Conservation (phyloP, 208 protist genomes). For the Crithidia fasciculata region DNA sequence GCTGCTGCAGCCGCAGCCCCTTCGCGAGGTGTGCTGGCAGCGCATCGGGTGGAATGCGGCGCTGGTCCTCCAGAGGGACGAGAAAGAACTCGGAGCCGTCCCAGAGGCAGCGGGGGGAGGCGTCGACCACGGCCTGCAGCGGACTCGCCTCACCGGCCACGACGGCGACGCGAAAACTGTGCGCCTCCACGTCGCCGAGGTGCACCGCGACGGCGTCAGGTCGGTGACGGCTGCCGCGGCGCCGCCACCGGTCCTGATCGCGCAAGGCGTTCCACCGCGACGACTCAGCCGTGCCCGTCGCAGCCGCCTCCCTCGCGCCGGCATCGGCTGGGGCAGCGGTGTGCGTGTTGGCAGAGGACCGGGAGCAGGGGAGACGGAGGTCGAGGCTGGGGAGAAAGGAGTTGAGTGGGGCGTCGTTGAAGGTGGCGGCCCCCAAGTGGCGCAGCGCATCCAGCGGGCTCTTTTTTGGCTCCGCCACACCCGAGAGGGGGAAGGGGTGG, state of each 20-base stretch:
- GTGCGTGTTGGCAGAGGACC: neutral
- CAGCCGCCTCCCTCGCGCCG: neutral
- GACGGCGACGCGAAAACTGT: conserved; percentile 38
- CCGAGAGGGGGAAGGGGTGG: neutral
- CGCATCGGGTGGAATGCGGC: conserved; percentile 1
- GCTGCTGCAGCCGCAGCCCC: neutral
- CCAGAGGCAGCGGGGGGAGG: conserved; percentile 30
- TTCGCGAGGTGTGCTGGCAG: conserved; percentile 5
- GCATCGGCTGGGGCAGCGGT: neutral
- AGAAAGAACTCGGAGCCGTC: conserved; percentile 49
- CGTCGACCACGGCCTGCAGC: conserved; percentile 28
- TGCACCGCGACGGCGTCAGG: conserved; percentile 35
- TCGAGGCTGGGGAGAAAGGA: conserved; percentile 32
- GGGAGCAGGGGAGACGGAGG: conserved; percentile 20
- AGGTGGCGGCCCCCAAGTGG: conserved; percentile 28
- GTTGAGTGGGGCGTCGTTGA: conserved; percentile 39
- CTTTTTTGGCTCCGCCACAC: conserved; percentile 2
- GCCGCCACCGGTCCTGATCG: conserved; percentile 8
- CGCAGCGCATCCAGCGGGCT: conserved; percentile 37
- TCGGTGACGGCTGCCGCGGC: conserved; percentile 7
- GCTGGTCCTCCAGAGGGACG: conserved; percentile 31
- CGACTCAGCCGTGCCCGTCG: neutral
- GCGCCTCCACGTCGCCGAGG: conserved; percentile 39
- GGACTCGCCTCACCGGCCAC: conserved; percentile 27
- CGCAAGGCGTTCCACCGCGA: conserved; percentile 10